Conservation (phyloP, 176 grass and related monocot genomes). For the Ensete glaucum region DNA sequence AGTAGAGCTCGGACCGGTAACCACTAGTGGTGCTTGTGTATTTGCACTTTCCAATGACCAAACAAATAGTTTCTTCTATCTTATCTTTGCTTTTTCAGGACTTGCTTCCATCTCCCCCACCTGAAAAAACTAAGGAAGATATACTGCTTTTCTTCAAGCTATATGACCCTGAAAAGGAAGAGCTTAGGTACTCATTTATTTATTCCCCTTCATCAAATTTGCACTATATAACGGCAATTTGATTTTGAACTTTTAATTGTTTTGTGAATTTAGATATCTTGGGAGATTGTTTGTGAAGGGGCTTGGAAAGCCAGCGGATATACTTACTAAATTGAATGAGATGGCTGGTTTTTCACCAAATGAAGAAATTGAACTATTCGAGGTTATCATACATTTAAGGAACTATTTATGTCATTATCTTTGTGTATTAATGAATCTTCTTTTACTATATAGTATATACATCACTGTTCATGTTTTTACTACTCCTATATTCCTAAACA, state of each 20-base stretch:
- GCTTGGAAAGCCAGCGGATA: conserved; percentile 19
- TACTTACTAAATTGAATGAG: conserved; percentile 30
- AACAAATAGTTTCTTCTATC: not conserved
- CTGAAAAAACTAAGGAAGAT: conserved; percentile 16
- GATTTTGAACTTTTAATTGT: not conserved
- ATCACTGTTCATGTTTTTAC: not conserved
- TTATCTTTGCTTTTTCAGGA: not conserved
- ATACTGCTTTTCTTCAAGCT: conserved; percentile 36
- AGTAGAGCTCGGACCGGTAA: conserved; percentile 25
- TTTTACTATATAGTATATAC: not conserved
- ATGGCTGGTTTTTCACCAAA: conserved; percentile 28
- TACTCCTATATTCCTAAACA: not conserved
- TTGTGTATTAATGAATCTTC: no score
- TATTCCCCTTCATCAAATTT: not conserved
- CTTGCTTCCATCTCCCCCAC: not conserved
- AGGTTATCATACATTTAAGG: conserved; percentile 16
- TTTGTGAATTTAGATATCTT: conserved; percentile 32
- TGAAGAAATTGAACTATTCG: conserved; percentile 27
- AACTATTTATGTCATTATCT: no score
- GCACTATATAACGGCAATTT: not conserved
- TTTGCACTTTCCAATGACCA: not conserved
- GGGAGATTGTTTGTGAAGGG: conserved; percentile 22
- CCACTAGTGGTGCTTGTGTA: not conserved
- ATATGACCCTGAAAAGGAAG: conserved; percentile 30
- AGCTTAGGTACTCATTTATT: conserved; percentile 21